phyloP scores from a whole-genome alignment of 108 stramenopile genomes.

The Cyclotella cryptica region DNA sequence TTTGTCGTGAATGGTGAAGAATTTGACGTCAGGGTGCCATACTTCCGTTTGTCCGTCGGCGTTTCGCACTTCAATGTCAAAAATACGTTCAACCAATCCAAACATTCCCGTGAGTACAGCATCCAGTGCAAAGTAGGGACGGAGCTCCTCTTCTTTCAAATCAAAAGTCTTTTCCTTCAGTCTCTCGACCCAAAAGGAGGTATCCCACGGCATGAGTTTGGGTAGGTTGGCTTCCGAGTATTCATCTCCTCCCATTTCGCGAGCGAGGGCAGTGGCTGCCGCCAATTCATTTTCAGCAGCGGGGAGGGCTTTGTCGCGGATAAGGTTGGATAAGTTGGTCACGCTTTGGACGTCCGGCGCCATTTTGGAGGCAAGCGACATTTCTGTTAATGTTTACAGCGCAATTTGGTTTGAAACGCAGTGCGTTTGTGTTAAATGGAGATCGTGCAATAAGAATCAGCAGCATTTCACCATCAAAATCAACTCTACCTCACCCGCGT shows the following conservation, averaged over 20 bases:
- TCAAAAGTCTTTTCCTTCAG: constrained; percentile 96
- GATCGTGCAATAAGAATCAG: too few species aligned
- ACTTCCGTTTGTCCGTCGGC: constrained; percentile 94
- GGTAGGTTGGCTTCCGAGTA: constrained; percentile 74
- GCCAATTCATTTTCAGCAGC: constrained; percentile 91
- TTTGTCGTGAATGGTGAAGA: constrained; percentile 93
- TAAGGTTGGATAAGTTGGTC: constrained; percentile 85
- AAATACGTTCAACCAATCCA: constrained; percentile 87
- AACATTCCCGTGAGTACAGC: constrained; percentile 95
- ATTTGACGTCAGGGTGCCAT: constrained; percentile 96
- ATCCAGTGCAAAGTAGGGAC: constrained; percentile 96
- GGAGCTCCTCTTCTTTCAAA: constrained; percentile 95
- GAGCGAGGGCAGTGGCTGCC: constrained; percentile 85
- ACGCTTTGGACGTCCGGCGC: constrained; percentile 90
- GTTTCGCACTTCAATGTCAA: constrained; percentile 84
- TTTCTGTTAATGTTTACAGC: constrained; percentile 21
- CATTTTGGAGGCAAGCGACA: constrained; percentile 92
- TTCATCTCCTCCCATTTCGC: constrained; percentile 79
- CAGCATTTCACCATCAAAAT: neutral
- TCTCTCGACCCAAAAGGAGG: constrained; percentile 93
- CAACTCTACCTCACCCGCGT: constrained; percentile 69
- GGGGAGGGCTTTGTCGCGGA: constrained; percentile 93
- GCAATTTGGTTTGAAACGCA: neutral
- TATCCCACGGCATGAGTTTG: constrained; percentile 91
- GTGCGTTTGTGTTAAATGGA: neutral